Evolutionary conservation across 352 stramenopile species (phyloP).

Genomic region (Phytophthora pinifolia): DNA sequence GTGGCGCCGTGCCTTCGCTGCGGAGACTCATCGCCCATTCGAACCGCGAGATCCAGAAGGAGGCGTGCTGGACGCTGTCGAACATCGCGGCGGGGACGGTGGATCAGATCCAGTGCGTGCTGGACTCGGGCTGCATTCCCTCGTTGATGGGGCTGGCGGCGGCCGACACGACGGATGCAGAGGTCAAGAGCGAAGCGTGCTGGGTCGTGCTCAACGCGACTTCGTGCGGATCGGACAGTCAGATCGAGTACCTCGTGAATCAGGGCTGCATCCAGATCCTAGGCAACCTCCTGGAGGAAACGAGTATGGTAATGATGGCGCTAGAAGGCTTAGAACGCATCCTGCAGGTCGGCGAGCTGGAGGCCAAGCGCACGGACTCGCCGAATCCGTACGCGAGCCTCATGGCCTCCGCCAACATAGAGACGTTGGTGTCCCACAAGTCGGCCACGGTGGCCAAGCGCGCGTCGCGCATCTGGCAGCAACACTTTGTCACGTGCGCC

Average conservation of each 20-base stretch:
- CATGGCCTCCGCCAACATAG: constrained; percentile 91
- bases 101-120: constrained; percentile 97
- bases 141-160: constrained; percentile 94
- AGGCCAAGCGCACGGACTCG: constrained; percentile 80
- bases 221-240: constrained; percentile 96
- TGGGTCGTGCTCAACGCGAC: constrained; percentile 99
- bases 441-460: constrained; percentile 95
- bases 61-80: constrained; percentile 95
- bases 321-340: constrained; percentile 97
- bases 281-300: constrained; percentile 93
- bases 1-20: constrained; percentile 93
- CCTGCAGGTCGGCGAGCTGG: constrained; percentile 93
- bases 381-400: constrained; percentile 90
- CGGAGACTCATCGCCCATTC: constrained; percentile 93
- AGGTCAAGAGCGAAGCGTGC: constrained; percentile 97
- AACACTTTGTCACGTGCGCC: constrained; percentile 97
- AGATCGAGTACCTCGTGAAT: constrained; percentile 91
- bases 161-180: constrained; percentile 90
- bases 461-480: constrained; percentile 96
- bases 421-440: constrained; percentile 94
- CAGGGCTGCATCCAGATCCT: constrained; percentile 88
- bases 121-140: constrained; percentile 96
- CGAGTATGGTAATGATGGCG: constrained; percentile 99
- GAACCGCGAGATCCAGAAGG: constrained; percentile 98
- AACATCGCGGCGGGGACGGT: constrained; percentile 98